phyloP scores from a whole-genome alignment of 306 rosid genomes.

The barrel medic (Medicago truncatula) region MtrunA17r5.0-ANR NC_053046.1:12457001-12457500 shows the following conservation, averaged over 20 bases:
- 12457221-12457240: conserved; percentile 57
- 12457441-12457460: conserved; percentile 30
- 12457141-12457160: conserved; percentile 86
- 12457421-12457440: conserved; percentile 52
- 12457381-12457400: background rate
- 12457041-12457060: conserved; percentile 35
- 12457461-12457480: background rate
- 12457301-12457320: no score
- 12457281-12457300: conserved; percentile 65
- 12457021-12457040: conserved; percentile 12
- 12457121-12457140: conserved; percentile 71
- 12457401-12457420: conserved; percentile 38
- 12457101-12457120: conserved; percentile 51
- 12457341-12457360: no score
- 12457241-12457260: conserved; percentile 53
- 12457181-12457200: conserved; percentile 48
- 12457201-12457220: conserved; percentile 44
- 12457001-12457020: conserved; percentile 9
- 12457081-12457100: conserved; percentile 55
- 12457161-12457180: conserved; percentile 62
- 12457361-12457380: conserved; percentile 46
- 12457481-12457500: no score
- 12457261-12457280: conserved; percentile 75
- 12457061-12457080: conserved; percentile 66
- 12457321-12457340: no score